A percentile compares a stretch with the other conserved stretches of the same genome.
These are phyloP conservation scores for Epichloe sibirici DNA, from an alignment of 2,329 filamentous ascomycete species.

Conservation along the genomic window DNA sequence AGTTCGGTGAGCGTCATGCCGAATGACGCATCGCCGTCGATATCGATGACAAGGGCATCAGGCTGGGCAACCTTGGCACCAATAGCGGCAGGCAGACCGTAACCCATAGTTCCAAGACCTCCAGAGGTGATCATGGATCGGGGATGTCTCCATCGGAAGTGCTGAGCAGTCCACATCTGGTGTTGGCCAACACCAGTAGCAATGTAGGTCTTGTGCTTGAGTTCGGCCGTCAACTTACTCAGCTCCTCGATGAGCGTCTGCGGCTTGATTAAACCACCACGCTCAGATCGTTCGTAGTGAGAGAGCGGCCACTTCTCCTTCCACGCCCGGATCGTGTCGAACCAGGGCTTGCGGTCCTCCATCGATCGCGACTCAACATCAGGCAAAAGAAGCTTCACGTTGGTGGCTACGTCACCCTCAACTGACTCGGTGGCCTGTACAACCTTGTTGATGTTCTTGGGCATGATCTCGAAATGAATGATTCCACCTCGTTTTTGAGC, in stretches of 20 bases:
- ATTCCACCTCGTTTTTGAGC: constrained; percentile 82
- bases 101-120: constrained; percentile 82
- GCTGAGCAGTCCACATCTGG: constrained; percentile 97
- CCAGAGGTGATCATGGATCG: constrained; percentile 94
- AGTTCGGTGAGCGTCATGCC: constrained; percentile 96
- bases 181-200: constrained; percentile 93
- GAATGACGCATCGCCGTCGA: constrained; percentile 96
- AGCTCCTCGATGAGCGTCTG: constrained; percentile 87
- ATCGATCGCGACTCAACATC: constrained; percentile 50
- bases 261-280: constrained; percentile 77
- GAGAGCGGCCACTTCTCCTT: constrained; percentile 80
- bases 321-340: constrained; percentile 78
- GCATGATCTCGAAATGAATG: constrained; percentile 95
- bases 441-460: constrained; percentile 99
- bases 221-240: constrained; percentile 66
- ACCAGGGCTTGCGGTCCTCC: constrained; percentile 69
- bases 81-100: constrained; percentile 85
- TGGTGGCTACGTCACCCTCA: constrained; percentile 79
- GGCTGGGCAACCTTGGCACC: constrained; percentile 69
- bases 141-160: constrained; percentile 88
- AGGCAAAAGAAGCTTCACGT: constrained; percentile 65
- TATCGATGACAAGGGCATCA: constrained; percentile 80
- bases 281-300: constrained; percentile 66
- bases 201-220: constrained; percentile 78
- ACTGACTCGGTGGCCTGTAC: constrained; percentile 92